Evolutionary conservation across 1,284 basidiomycete species (phyloP), one percentile per base, ranked within the genome.

Genomic region (Apiotrichum porosum): DNA sequence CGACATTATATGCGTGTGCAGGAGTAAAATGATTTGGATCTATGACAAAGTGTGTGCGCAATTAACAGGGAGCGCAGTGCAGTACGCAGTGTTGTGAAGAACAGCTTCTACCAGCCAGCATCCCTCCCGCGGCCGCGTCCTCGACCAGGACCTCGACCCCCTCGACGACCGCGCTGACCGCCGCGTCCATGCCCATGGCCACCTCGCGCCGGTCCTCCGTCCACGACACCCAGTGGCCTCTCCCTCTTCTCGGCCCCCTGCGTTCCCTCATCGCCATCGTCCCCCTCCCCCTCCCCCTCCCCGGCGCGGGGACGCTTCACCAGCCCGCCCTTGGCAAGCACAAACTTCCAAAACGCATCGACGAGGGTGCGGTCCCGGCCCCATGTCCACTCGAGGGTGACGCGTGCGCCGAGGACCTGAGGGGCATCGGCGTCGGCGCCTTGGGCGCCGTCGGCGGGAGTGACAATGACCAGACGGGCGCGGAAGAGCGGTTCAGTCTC

Each of bases 321-420:
- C 44, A 65, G 34, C 6, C 52, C 61, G 6, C 75, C 55, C 57
- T 78, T 79, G 35, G 72, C 62, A 32, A 75, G 60, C 0, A 85
- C 62, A 69, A 83, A 83, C 56, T 79, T 81, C 62, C 78, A 79
- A 52, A 91, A 83, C 33, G 81, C 81, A 60, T 88, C 85, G 37
- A 86, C 83, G 33, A 83, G 43, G 0, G 58, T 60, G 30, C 84
- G 64, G 31, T 88, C 82, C 19, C 54, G 63, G 0, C 88, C 88
- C 47, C 74, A 75, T 10, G 81, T 59, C 86, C 86, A 89, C 23
- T 80, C 75, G 50, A 81, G 78, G 44, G 77, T 68, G 6, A 85
- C 36, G 1, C 23, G 19, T 13, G 41, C 17, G 35, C 26, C 36
- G 2, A 40, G 9, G n/a, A n/a, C n/a, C n/a, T n/a, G n/a, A n/a